Evolutionary conservation across 1,139 yeast genomes (phyloP), one percentile per base, ranked within the genome.

Genomic region (Ogataea hybrid): DNA sequence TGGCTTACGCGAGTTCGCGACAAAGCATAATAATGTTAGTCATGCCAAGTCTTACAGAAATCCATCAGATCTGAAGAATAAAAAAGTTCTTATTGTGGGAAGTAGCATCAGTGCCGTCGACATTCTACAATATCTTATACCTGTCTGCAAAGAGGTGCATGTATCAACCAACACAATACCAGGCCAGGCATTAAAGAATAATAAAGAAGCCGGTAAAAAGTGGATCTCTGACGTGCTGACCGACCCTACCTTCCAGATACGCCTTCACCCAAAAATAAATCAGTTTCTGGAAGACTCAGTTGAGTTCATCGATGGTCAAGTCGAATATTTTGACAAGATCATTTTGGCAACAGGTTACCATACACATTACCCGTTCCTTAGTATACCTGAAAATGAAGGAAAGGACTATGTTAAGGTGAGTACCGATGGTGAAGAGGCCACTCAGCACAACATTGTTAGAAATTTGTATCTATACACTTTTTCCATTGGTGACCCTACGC

Each of bases 291-390:
- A 57, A 3, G 63, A 67, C 23, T 43, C 56, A 1, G 61, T 70
- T 29, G 44, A 53, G 21, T 63, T 71, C 38, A 48, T 45, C 4
- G 71, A 71, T 49, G 81, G 79, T 4, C 20, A 35, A 1, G 45
- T 43, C 0, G 34, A 53, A 0, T 61, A 65, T 34, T 66, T 79
- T 32, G 84, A 78, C 44, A 54, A 51, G 15, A 58, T 82, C 14
- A 59, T 82, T 7, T 80, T 75, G 56, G 83, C 85, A 27, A 82
- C 89, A 1, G 87, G 88, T 0, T 82, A 76, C 57, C 63, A 70
- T 25, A 71, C 73, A 48, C 66, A 73, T 18, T 63, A 68, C 39
- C 79, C 81, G 5, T 73, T 63, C 40, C 53, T 77, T 36, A 59
- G 62, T 18, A 48, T 49, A 27, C 54, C 54, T 3, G 54, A 51